These are phyloP conservation scores for Colletotrichum musae DNA, from an alignment of 2,329 filamentous ascomycete species.

Conservation along the genomic window DNA sequence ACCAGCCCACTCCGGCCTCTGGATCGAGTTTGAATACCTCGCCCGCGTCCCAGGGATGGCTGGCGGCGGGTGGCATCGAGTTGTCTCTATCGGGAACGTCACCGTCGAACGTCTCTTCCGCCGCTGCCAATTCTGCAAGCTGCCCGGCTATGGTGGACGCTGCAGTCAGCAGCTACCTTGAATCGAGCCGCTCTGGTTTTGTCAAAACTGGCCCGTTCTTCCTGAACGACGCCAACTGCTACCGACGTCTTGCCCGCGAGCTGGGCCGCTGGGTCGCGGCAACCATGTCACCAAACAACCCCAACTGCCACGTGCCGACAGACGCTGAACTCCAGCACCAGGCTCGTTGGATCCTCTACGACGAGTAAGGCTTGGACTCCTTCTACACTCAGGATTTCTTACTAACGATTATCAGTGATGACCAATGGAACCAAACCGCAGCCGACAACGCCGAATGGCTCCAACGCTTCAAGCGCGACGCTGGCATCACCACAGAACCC, in stretches of 20 bases:
- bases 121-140: not conserved
- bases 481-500: conserved; percentile 64
- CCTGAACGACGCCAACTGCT: conserved; percentile 74
- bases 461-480: conserved; percentile 72
- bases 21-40: conserved; percentile 19
- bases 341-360: conserved; percentile 74
- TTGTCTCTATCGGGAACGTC: conserved; percentile 16
- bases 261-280: conserved; percentile 67
- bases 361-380: conserved; percentile 63
- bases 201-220: conserved; percentile 56
- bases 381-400: not conserved
- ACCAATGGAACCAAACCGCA: conserved; percentile 75
- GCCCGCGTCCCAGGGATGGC: conserved; percentile 16
- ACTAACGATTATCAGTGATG: conserved; percentile 59
- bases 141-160: conserved; percentile 9
- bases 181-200: not conserved
- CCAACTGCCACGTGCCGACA: conserved; percentile 69
- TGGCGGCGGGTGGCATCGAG: conserved; percentile 1
- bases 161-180: not conserved
- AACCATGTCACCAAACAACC: conserved; percentile 72
- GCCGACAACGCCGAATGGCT: conserved; percentile 77
- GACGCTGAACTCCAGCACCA: conserved; percentile 77
- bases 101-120: conserved; percentile 3
- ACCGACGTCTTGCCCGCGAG: conserved; percentile 67
- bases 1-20: conserved; percentile 44